A percentile compares a stretch with the other conserved stretches of the same genome.
Conservation (phyloP, 2,329 filamentous ascomycete species). For the Cladosporium sp. region DNA sequence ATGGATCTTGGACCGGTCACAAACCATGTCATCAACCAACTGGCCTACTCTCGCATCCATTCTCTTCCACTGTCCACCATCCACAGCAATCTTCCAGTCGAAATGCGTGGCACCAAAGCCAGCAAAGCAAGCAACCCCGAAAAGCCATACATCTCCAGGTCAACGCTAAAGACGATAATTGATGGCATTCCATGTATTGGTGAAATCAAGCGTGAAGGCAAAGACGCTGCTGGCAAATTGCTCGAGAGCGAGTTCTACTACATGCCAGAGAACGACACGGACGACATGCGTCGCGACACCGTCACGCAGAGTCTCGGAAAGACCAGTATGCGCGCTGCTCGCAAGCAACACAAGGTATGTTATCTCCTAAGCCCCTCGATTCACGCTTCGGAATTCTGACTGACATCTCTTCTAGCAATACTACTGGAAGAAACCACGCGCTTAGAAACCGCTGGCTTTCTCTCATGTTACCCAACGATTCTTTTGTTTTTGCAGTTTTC, state of each 20-base stretch:
- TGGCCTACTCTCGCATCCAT: conserved; percentile 89
- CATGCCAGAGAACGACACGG: conserved; percentile 79
- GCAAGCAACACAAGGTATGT: conserved; percentile 95
- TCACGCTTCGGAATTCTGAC: conserved; percentile 7
- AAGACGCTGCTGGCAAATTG: conserved; percentile 90
- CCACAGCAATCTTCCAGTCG: conserved; percentile 76
- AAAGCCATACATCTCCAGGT: conserved; percentile 51
- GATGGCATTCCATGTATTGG: conserved; percentile 78
- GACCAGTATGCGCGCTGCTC: conserved; percentile 82
- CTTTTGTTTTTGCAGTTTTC: conserved; percentile 1
- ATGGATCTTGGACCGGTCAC: conserved; percentile 52
- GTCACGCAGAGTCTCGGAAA: conserved; percentile 85
- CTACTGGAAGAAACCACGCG: conserved; percentile 65
- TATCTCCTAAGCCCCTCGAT: not conserved
- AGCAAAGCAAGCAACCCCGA: conserved; percentile 31
- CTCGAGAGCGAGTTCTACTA: conserved; percentile 98
- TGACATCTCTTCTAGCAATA: conserved; percentile 59
- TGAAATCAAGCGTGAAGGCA: conserved; percentile 84
- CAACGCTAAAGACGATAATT: conserved; percentile 69
- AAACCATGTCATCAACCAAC: conserved; percentile 92
- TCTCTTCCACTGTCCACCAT: conserved; percentile 90
- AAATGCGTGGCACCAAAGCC: conserved; percentile 41
- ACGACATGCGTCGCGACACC: conserved; percentile 74
- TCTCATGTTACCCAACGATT: conserved; percentile 11
- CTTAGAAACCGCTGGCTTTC: conserved; percentile 19